Percentiles rank a stretch among this genome's conserved stretches.
Evolutionary conservation across 2,329 filamentous ascomycete genomes (phyloP).

Genomic region (Elsinoe australis): DNA sequence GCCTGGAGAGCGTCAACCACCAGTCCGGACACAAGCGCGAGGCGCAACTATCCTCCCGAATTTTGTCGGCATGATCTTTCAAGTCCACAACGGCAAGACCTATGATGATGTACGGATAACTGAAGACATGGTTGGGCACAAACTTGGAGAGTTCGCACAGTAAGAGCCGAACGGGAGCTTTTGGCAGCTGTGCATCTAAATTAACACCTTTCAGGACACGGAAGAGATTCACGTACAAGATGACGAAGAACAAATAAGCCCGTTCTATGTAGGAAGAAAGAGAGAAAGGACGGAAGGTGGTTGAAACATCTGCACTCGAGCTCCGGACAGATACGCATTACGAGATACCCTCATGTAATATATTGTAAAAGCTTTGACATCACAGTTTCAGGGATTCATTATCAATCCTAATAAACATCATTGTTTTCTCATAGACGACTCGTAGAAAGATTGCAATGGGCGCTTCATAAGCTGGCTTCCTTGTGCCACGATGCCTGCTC

Average conservation of each 20-base stretch:
- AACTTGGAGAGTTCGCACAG: conserved; percentile 86
- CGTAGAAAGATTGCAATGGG: too few species aligned
- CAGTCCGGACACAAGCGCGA: conserved; percentile 80
- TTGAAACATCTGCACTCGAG: too few species aligned
- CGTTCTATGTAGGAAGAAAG: too few species aligned
- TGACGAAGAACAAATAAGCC: conserved; percentile 60
- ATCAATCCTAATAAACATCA: too few species aligned
- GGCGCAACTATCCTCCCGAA: conserved; percentile 84
- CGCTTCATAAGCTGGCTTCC: too few species aligned
- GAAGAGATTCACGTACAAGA: conserved; percentile 60
- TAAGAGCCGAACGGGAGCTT: conserved; percentile 44
- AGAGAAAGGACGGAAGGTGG: too few species aligned
- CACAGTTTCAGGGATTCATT: not conserved
- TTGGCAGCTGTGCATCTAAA: not conserved
- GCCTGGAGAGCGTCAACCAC: conserved; percentile 55
- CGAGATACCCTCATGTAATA: conserved; percentile 10
- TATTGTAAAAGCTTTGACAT: conserved; percentile 9
- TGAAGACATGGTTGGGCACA: conserved; percentile 94
- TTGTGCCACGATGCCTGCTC: too few species aligned
- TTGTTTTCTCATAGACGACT: too few species aligned
- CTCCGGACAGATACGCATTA: not conserved
- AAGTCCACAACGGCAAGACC: conserved; percentile 83
- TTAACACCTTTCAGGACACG: conserved; percentile 46
- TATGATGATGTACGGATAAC: conserved; percentile 79
- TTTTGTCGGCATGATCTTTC: conserved; percentile 83